Evolutionary conservation across 352 stramenopile genomes (phyloP).

Genomic region (Halophytophthora batemanensis): DNA sequence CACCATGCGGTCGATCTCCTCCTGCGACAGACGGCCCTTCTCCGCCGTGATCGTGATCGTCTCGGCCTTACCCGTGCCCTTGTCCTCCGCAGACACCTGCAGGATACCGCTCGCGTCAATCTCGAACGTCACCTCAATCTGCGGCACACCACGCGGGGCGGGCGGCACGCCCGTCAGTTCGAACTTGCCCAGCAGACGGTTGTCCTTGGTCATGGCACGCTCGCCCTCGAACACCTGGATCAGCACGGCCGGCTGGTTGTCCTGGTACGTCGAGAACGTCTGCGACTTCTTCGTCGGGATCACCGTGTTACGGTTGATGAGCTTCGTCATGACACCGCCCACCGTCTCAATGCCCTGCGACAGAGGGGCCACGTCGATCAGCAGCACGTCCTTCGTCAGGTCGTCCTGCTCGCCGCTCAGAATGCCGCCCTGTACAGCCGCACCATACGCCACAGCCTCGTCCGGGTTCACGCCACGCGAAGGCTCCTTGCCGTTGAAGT

Average conservation of each 20-base stretch:
- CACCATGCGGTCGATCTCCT: constrained; percentile 99
- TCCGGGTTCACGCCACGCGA: constrained; percentile 94
- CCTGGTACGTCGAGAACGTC: constrained; percentile 98
- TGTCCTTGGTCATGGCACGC: constrained; percentile 99
- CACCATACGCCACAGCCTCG: constrained; percentile 98
- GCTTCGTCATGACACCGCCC: constrained; percentile 98
- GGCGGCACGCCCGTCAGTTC: constrained; percentile 97
- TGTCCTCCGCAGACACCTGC: constrained; percentile 97
- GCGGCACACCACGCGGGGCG: constrained; percentile 95
- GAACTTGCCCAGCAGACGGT: constrained; percentile 99
- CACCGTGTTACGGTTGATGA: constrained; percentile 98
- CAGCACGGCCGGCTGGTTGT: constrained; percentile 94
- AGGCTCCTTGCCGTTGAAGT: constrained; percentile 97
- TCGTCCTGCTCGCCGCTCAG: constrained; percentile 93
- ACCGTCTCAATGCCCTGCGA: constrained; percentile 98
- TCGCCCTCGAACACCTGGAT: constrained; percentile 98
- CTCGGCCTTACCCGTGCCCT: constrained; percentile 96
- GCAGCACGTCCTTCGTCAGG: constrained; percentile 91
- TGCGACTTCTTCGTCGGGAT: constrained; percentile 99
- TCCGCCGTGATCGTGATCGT: constrained; percentile 99
- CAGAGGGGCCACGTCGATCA: constrained; percentile 98
- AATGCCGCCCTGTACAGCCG: constrained; percentile 95
- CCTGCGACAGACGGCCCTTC: constrained; percentile 97
- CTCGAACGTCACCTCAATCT: constrained; percentile 99
- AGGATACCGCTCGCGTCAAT: constrained; percentile 99